Evolutionary conservation across 2,329 filamentous ascomycete species (phyloP).

Genomic region (Elsinoe necatrix): DNA sequence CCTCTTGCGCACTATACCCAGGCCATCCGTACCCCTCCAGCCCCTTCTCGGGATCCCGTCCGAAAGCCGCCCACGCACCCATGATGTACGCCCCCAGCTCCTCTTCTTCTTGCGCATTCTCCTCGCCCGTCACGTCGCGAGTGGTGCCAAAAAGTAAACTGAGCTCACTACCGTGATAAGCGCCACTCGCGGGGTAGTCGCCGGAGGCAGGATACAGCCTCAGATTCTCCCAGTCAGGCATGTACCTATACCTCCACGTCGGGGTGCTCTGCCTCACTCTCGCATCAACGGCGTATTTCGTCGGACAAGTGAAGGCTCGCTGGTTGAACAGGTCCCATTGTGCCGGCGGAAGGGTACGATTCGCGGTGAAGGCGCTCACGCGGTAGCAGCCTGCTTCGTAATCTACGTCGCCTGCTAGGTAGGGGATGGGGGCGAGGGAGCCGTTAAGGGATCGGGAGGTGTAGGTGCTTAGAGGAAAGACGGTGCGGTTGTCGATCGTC

Average conservation of each 20-base stretch:
- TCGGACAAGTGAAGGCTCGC: constrained; percentile 32
- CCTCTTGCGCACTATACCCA: constrained; percentile 20
- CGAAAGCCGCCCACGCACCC: constrained; percentile 30
- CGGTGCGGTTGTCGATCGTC: constrained; percentile 22
- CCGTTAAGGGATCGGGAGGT: constrained; percentile 20
- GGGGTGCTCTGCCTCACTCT: constrained; percentile 31
- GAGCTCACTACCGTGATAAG: constrained; percentile 39
- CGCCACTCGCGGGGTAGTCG: constrained; percentile 36
- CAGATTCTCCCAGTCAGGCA: constrained; percentile 44
- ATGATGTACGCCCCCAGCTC: constrained; percentile 22
- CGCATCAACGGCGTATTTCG: constrained; percentile 32
- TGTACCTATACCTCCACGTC: constrained; percentile 41
- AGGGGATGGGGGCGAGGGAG: constrained; percentile 34
- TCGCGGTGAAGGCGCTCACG: constrained; percentile 22
- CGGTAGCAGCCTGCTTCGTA: constrained; percentile 44
- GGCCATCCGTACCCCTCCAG: constrained; percentile 32
- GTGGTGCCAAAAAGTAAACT: constrained; percentile 27
- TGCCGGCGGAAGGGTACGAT: neutral
- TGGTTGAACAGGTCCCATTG: constrained; percentile 22
- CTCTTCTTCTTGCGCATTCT: constrained; percentile 18
- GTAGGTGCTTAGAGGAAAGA: constrained; percentile 24
- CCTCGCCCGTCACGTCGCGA: constrained; percentile 24
- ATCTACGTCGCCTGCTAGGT: constrained; percentile 37
- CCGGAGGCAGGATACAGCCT: constrained; percentile 25
- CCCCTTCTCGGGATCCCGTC: constrained; percentile 26